These are phyloP conservation scores for Penicillium hordei DNA, from an alignment of 2,329 filamentous ascomycete genomes.

Conservation along the genomic window DNA sequence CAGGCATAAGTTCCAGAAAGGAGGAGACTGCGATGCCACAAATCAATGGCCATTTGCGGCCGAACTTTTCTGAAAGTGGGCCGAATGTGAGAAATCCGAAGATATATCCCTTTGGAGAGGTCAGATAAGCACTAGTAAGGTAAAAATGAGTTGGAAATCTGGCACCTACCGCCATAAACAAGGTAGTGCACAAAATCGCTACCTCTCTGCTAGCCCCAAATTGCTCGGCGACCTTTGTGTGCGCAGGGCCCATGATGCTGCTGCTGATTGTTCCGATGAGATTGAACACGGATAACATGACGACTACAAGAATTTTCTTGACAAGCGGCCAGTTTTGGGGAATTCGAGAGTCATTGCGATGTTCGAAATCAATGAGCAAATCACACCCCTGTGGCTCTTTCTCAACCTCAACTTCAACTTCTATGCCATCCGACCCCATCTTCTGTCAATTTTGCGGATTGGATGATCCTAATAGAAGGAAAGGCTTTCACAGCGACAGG, in stretches of 20 bases:
- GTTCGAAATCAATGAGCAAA: neutral
- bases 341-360: neutral
- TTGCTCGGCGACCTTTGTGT: neutral
- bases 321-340: neutral
- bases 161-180: neutral
- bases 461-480: neutral
- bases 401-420: neutral
- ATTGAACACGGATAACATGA: neutral
- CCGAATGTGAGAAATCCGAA: neutral
- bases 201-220: neutral
- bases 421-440: neutral
- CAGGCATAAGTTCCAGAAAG: neutral
- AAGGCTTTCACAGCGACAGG: neutral
- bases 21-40: neutral
- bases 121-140: neutral
- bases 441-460: neutral
- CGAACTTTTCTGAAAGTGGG: neutral
- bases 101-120: neutral
- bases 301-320: neutral
- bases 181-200: neutral
- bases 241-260: neutral
- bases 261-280: neutral
- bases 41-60: neutral
- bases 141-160: neutral
- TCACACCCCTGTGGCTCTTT: neutral